These are phyloP conservation scores for Artemisia argyi DNA, from an alignment of 129 eudicot genomes.

Conservation along the genomic window DNA sequence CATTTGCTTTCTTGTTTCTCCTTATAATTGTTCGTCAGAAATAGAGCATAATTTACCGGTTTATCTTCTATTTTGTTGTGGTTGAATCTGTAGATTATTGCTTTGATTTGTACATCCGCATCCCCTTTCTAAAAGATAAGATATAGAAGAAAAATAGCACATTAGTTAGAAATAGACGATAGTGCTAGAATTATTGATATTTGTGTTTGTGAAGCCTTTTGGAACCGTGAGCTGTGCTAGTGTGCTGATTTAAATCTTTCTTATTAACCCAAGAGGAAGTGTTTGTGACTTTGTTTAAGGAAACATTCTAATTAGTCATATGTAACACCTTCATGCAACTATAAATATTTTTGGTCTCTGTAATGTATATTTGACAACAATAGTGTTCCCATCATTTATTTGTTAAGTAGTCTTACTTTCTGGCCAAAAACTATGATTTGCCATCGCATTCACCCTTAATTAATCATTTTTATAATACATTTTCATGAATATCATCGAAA, in stretches of 20 bases:
- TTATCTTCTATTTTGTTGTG: neutral
- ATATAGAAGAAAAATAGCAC: neutral
- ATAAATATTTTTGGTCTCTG: neutral
- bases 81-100: neutral
- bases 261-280: neutral
- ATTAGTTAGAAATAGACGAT: constrained; percentile 5
- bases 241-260: neutral
- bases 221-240: neutral
- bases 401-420: neutral
- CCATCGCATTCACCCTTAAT: neutral
- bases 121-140: neutral
- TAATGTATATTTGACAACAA: neutral
- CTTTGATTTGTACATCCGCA: neutral
- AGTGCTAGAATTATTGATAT: neutral
- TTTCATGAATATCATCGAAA: no score
- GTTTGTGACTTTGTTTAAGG: neutral
- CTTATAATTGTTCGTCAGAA: neutral
- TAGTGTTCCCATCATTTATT: neutral
- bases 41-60: neutral
- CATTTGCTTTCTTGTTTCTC: neutral
- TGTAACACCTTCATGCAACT: neutral
- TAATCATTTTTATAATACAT: no score
- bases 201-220: neutral
- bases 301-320: neutral
- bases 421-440: neutral